Percentiles rank a stretch among this genome's conserved stretches.
phyloP scores from a whole-genome alignment of 108 stramenopile genomes.

The Pseudonitzschia multistriata region DNA sequence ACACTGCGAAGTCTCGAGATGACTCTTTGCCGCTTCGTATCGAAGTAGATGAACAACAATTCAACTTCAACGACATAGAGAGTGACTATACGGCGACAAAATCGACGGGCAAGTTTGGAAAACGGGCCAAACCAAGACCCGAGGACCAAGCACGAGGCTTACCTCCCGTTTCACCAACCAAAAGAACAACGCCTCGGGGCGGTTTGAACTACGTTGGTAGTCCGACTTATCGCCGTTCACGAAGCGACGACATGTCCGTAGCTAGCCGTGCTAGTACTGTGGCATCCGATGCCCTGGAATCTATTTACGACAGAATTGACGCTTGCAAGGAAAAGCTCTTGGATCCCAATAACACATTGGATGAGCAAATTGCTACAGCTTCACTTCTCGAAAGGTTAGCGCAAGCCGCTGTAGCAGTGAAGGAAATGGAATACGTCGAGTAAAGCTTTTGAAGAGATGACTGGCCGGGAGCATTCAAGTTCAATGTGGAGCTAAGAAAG shows the following conservation, averaged over 20 bases:
- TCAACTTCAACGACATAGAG: not conserved
- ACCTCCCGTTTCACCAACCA: slow-evolving; percentile 7
- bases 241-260: slow-evolving; percentile 17
- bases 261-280: slow-evolving; percentile 37
- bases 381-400: slow-evolving; percentile 48
- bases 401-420: slow-evolving; percentile 44
- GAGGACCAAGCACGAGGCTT: not conserved
- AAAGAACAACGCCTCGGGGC: slow-evolving; percentile 5
- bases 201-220: slow-evolving; percentile 12
- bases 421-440: slow-evolving; percentile 30
- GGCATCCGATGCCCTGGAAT: slow-evolving; percentile 48
- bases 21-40: not conserved
- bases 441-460: not conserved
- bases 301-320: slow-evolving; percentile 46
- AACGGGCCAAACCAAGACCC: not conserved
- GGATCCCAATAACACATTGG: slow-evolving; percentile 13
- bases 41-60: not conserved
- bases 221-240: not conserved
- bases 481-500: not conserved
- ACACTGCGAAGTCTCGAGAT: not conserved
- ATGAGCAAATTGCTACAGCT: slow-evolving; percentile 35
- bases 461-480: not conserved
- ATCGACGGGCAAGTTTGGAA: not conserved
- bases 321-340: slow-evolving; percentile 32
- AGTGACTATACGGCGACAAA: not conserved